Conservation (phyloP, 768 basidiomycete genomes). For the Leucogyrophana mollusca region DNA sequence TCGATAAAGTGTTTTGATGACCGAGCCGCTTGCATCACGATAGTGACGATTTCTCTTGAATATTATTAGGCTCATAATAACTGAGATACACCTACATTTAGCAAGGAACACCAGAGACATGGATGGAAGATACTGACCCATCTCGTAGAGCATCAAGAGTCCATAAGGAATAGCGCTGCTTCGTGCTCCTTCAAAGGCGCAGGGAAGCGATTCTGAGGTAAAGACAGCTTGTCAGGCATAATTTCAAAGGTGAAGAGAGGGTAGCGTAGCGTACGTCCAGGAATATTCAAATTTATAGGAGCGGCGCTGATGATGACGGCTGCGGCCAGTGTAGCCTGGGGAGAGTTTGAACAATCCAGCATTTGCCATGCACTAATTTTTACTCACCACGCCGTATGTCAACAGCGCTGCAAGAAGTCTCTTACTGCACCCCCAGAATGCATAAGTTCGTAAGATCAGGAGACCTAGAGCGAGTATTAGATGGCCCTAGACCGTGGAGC, state of each 20-base stretch:
- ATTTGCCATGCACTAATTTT: too few species aligned
- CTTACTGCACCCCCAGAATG: constrained; percentile 4
- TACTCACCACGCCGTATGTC: constrained; percentile 1
- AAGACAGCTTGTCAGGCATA: neutral
- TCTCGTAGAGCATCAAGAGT: constrained; percentile 1
- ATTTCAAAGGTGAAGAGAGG: neutral
- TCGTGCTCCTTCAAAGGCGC: neutral
- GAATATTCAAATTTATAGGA: neutral
- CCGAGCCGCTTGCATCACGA: neutral
- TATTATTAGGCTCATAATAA: constrained; percentile 1
- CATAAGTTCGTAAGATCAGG: neutral
- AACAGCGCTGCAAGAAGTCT: neutral
- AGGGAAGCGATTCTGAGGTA: neutral
- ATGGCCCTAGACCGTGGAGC: too few species aligned
- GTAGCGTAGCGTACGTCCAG: neutral
- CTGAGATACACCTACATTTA: neutral
- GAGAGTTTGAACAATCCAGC: neutral
- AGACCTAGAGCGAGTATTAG: neutral
- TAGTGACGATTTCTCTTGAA: constrained; percentile 3
- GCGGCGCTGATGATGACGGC: neutral
- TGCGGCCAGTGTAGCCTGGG: neutral
- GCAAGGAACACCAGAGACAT: too few species aligned
- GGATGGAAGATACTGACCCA: neutral
- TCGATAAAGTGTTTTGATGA: constrained; percentile 3
- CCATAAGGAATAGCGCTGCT: constrained; percentile 4